Evolutionary conservation across 768 basidiomycete genomes (phyloP), one percentile per base, ranked within the genome.

Genomic region (Gyrodon lividus): DNA sequence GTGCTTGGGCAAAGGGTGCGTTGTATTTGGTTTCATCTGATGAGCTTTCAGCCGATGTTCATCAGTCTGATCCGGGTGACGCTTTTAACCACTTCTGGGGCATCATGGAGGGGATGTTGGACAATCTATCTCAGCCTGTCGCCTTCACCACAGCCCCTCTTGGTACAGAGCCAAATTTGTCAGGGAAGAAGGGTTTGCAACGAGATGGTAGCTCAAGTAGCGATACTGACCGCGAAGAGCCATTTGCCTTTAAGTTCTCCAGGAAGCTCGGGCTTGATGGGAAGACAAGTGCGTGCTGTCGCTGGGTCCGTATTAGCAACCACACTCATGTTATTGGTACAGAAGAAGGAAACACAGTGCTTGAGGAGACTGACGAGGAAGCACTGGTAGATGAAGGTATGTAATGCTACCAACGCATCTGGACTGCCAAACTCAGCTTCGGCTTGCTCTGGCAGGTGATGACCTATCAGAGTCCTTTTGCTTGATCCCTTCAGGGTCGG

Each of bases 61-160:
- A 26, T 40, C 54, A 87, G 87, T 84, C 84, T 52, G 91, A 93
- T 61, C 85, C 89, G 2, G 83, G 86, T 4, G 91, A 93, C 61
- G 84, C 89, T 5, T 93, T 93, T 73, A 90, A 91, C 62, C 81
- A 89, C 59, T 93, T 92, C 62, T 93, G 91, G 91, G 83, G 80
- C 58, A 87, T 88, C 43, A 86, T 92, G 75, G 89, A 92, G 68
- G 88, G 84, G 35, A 86, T 91, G 82, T 68, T 92, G 41, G 89
- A 92, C 59, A 87, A 90, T 59, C 76, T 93, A n/a, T 86, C 88
- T 4, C 88, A 90, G 59, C 80, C 80, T 0, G 74, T 83, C 22
- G 91, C 91, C 14, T 93, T 93, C 62, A 82, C 90, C 5, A 90
- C 87, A 6, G 84, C 85, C 13, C 89, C 92, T 14, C 76, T 92